Percentiles rank a stretch among this genome's conserved stretches.
phyloP scores from a whole-genome alignment of 805 yeast genomes.

The Myxozyma monticola region DNA sequence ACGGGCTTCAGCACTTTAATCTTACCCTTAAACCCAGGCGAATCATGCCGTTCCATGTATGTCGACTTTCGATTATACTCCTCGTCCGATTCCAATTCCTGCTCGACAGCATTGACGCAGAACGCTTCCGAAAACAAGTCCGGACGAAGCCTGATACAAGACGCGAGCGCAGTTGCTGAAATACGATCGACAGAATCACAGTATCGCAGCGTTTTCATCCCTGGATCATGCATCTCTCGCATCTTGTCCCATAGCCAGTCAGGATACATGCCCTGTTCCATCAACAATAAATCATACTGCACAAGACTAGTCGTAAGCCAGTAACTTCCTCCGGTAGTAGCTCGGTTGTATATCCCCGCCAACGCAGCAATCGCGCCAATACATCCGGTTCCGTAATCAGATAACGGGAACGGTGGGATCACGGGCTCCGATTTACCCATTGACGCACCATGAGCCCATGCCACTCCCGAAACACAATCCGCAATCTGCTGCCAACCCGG shows the following conservation, averaged over 20 bases:
- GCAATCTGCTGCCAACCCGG: slow-evolving; percentile 45
- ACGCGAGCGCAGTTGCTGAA: slow-evolving; percentile 31
- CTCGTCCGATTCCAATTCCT: slow-evolving; percentile 7
- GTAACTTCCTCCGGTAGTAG: slow-evolving; percentile 39
- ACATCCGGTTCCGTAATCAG: slow-evolving; percentile 43
- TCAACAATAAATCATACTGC: slow-evolving; percentile 39
- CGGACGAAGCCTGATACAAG: slow-evolving; percentile 34
- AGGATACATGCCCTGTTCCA: slow-evolving; percentile 37
- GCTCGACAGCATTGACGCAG: neutral
- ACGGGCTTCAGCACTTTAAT: slow-evolving; percentile 12
- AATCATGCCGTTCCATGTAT: slow-evolving; percentile 6
- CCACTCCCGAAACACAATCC: slow-evolving; percentile 42
- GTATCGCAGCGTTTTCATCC: slow-evolving; percentile 32
- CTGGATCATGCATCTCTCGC: slow-evolving; percentile 29
- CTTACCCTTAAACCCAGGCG: slow-evolving; percentile 6
- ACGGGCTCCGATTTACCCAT: slow-evolving; percentile 39
- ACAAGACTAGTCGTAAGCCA: slow-evolving; percentile 39
- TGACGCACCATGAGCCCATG: slow-evolving; percentile 39
- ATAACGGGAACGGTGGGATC: slow-evolving; percentile 44
- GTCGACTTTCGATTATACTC: slow-evolving; percentile 1
- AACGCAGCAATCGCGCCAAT: slow-evolving; percentile 41
- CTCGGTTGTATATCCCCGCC: slow-evolving; percentile 37
- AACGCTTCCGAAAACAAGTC: slow-evolving; percentile 19
- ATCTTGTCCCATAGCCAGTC: slow-evolving; percentile 33
- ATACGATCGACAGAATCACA: slow-evolving; percentile 29